phyloP scores from a whole-genome alignment of 1,139 yeast genomes.

The Yamadazyma taylorii region DNA sequence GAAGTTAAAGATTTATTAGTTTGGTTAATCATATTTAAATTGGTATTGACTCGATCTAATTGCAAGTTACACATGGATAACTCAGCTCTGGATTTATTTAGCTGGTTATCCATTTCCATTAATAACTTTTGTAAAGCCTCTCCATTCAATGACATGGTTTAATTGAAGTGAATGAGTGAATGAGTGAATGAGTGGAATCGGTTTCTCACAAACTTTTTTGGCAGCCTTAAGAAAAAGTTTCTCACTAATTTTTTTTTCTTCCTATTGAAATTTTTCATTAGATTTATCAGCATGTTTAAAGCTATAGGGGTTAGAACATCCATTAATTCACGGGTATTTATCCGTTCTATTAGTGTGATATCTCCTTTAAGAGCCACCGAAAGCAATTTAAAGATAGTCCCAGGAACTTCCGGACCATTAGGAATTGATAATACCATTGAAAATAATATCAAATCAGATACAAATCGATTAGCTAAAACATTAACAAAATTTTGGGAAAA shows the following conservation, averaged over 20 bases:
- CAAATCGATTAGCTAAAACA: slow-evolving; percentile 72
- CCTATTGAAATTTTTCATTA: neutral
- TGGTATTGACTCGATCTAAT: slow-evolving; percentile 55
- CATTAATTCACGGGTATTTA: slow-evolving; percentile 1
- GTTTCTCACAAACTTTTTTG: too few species aligned
- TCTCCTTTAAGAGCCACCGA: slow-evolving; percentile 9
- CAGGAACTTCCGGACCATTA: slow-evolving; percentile 14
- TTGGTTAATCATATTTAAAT: slow-evolving; percentile 54
- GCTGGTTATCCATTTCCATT: slow-evolving; percentile 65
- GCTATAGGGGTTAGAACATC: slow-evolving; percentile 7
- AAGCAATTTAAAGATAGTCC: slow-evolving; percentile 8
- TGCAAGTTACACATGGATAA: slow-evolving; percentile 63
- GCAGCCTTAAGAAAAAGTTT: too few species aligned
- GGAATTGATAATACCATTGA: slow-evolving; percentile 49
- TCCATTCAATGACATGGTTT: slow-evolving; percentile 37
- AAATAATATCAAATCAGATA: slow-evolving; percentile 55
- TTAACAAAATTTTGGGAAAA: slow-evolving; percentile 83
- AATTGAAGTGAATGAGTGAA: too few species aligned
- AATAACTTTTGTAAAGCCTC: slow-evolving; percentile 54
- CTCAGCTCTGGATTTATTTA: slow-evolving; percentile 62
- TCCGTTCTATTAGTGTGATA: slow-evolving; percentile 4
- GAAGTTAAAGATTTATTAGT: slow-evolving; percentile 54
- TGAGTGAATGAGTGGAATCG: too few species aligned
- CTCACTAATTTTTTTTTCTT: too few species aligned
- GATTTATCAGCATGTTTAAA: slow-evolving; percentile 10